These are phyloP conservation scores for Candida railenensis DNA, from an alignment of 805 yeast genomes.

Conservation along the genomic window DNA sequence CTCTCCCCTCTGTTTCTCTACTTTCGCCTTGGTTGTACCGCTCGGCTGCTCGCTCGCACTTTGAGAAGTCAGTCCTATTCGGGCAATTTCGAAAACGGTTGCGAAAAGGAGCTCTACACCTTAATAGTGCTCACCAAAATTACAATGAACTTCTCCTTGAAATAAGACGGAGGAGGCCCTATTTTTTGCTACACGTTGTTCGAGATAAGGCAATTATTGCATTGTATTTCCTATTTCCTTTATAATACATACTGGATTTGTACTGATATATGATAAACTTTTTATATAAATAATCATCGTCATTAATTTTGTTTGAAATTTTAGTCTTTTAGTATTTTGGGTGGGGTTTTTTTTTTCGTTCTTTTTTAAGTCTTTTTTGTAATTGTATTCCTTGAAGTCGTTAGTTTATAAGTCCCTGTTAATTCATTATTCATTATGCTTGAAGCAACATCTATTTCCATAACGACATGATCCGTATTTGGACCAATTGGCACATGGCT, in stretches of 20 bases:
- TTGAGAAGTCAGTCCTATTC: too few species aligned
- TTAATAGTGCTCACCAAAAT: too few species aligned
- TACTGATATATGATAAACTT: background rate
- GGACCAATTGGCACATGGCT: slow-evolving; percentile 87
- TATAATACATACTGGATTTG: background rate
- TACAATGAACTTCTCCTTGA: too few species aligned
- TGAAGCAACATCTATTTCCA: slow-evolving; percentile 90
- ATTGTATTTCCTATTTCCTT: background rate
- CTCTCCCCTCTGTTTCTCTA: background rate
- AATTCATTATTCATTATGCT: slow-evolving; percentile 52
- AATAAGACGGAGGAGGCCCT: too few species aligned
- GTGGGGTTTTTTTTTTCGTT: background rate
- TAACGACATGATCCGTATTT: slow-evolving; percentile 81
- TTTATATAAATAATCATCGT: background rate
- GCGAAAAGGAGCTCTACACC: too few species aligned
- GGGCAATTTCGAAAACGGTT: background rate
- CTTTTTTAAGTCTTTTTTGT: background rate
- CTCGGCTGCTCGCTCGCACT: too few species aligned
- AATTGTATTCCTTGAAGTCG: background rate
- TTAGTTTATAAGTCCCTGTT: background rate
- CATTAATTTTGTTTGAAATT: background rate
- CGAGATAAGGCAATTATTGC: background rate
- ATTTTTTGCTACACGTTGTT: too few species aligned
- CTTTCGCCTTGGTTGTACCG: too few species aligned
- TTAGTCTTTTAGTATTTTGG: background rate